These are phyloP conservation scores for Cyberlindnera nakhonratchasimensis DNA, from an alignment of 805 yeast genomes.

Conservation along the genomic window DNA sequence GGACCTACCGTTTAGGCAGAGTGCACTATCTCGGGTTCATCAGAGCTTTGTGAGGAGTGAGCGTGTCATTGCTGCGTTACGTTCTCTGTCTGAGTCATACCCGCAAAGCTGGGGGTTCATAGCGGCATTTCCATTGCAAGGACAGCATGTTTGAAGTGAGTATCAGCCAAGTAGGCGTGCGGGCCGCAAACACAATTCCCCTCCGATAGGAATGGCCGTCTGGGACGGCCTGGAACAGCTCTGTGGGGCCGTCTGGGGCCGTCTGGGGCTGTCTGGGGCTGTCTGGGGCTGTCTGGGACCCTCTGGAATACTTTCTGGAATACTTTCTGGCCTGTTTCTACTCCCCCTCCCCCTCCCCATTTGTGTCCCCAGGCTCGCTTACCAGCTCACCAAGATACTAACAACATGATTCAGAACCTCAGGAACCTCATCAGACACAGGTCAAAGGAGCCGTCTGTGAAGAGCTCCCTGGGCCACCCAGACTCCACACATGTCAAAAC, in stretches of 20 bases:
- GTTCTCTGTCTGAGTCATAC: neutral
- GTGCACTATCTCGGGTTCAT: too few species aligned
- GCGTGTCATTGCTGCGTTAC: too few species aligned
- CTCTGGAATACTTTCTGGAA: neutral
- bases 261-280: too few species aligned
- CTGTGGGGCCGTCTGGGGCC: too few species aligned
- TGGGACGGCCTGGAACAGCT: too few species aligned
- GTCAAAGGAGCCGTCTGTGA: conserved; percentile 4
- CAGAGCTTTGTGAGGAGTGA: too few species aligned
- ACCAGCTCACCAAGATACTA: conserved; percentile 4
- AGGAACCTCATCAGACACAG: conserved; percentile 15
- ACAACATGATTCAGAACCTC: conserved; percentile 10
- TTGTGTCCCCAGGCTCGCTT: too few species aligned
- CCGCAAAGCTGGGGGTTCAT: neutral
- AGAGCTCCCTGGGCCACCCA: too few species aligned
- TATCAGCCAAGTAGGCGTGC: conserved; percentile 3
- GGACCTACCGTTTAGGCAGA: too few species aligned
- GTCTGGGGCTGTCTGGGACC: neutral
- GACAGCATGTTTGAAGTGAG: conserved; percentile 18
- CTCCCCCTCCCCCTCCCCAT: neutral
- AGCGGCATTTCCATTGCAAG: neutral
- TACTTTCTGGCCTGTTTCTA: too few species aligned
- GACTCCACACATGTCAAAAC: neutral
- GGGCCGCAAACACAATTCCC: neutral
- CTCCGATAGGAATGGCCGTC: too few species aligned